Evolutionary conservation across 306 rosid genomes (phyloP), one percentile per base, ranked within the genome.

Genomic region (Oemleria cerasiformis): DNA sequence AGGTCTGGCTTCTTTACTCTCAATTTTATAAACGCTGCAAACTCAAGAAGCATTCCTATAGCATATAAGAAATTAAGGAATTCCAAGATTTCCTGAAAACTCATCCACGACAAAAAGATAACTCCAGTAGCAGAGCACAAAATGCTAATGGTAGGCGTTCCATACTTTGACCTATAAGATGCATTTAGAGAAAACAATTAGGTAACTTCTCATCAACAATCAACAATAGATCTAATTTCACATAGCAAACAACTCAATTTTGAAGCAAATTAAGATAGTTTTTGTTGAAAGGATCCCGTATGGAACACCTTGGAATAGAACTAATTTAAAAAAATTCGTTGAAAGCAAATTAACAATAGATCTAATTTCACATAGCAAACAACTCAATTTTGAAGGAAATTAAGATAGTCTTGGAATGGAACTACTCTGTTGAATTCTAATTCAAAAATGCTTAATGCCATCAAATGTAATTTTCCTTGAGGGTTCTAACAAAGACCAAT

Each of bases 101-200:
- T 93, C 97, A 93, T 84, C 98, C 96, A 93, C 8, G 98, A 91
- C 80, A 93, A 73, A 84, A 93, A 83, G 84, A 93, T 74, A 50
- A 91, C 97, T 63, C 97, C 98, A 20, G 85, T 60, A 36, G 97
- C 98, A 20, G 97, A 93, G 74, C 85, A 75, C 83, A 93, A 42
- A 75, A 91, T 88, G 86, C 97, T 91, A 41, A 87, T 30, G 3
- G 98, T 91, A 9, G 97, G 97, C 0, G 98, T 93, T 66, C 98
- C 98, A 65, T 88, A 79, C 81, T 76, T 90, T 9, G 95, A 89
- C 82, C 97, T 92, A 49, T 41, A 78, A 73, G 60, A 65, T 76
- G 47, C 13, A 68, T 41, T 21, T 42, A 58, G 23, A 65, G 14
- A 59, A 17, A 63, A 60, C 58, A 76, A 48, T 41, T 72, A 67